These are phyloP conservation scores for Yamadazyma taylorii DNA, from an alignment of 1,139 yeast species.

Conservation along the genomic window DNA sequence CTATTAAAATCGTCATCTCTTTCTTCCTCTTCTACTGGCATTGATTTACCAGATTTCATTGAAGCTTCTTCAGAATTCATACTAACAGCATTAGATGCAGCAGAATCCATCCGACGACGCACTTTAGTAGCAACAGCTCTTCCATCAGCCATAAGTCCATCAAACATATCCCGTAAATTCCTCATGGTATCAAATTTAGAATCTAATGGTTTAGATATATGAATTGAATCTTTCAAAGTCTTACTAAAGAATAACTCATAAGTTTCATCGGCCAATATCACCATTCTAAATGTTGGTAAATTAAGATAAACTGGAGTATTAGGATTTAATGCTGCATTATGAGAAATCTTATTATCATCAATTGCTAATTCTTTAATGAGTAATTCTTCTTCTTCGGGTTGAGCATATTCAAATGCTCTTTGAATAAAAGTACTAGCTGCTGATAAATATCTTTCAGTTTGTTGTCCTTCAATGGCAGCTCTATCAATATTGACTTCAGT, in stretches of 20 bases:
- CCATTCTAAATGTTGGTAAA: constrained; percentile 93
- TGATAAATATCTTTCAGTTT: constrained; percentile 75
- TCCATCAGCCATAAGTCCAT: constrained; percentile 89
- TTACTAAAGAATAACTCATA: constrained; percentile 78
- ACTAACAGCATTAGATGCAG: constrained; percentile 31
- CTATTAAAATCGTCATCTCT: constrained; percentile 49
- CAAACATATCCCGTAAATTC: constrained; percentile 83
- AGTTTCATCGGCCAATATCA: constrained; percentile 88
- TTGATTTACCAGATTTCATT: constrained; percentile 28
- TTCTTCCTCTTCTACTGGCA: constrained; percentile 46
- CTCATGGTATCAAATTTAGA: constrained; percentile 47
- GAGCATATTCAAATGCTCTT: constrained; percentile 88
- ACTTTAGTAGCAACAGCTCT: constrained; percentile 87
- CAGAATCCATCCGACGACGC: constrained; percentile 79
- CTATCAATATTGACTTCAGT: constrained; percentile 60
- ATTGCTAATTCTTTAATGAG: constrained; percentile 38
- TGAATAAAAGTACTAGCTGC: constrained; percentile 88
- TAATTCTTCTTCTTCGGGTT: constrained; percentile 54
- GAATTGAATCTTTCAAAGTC: constrained; percentile 66
- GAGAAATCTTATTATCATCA: constrained; percentile 40
- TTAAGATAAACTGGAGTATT: constrained; percentile 72
- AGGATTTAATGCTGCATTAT: constrained; percentile 83
- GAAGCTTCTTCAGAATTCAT: constrained; percentile 25
- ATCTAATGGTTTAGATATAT: constrained; percentile 57
- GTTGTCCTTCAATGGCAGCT: constrained; percentile 64